Evolutionary conservation across 257 asterid genomes (phyloP).

Genomic region (Perilla frutescens): DNA sequence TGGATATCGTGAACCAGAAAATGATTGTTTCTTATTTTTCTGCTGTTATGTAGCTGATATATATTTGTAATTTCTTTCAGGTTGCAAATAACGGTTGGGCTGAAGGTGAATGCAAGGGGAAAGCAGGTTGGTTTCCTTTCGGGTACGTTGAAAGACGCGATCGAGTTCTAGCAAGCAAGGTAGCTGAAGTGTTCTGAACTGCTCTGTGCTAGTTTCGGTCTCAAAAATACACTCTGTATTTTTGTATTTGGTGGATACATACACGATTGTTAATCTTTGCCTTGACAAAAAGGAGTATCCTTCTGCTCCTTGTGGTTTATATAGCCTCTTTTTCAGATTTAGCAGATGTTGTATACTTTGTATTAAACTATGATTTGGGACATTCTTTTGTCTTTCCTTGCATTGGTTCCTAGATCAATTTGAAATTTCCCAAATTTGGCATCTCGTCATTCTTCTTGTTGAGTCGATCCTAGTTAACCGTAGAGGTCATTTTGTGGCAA

Average conservation of each 20-base stretch:
- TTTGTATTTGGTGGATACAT: conserved; percentile 29
- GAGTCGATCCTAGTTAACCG: not conserved
- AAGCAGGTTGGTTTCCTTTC: conserved; percentile 98
- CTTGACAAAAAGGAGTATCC: conserved; percentile 28
- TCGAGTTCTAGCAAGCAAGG: conserved; percentile 96
- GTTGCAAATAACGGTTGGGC: conserved; percentile 98
- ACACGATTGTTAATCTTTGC: not conserved
- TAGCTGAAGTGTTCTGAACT: conserved; percentile 75
- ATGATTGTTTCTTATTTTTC: not conserved
- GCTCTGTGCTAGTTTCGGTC: conserved; percentile 15
- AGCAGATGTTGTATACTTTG: conserved; percentile 14
- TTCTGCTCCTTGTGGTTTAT: conserved; percentile 21
- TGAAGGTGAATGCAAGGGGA: conserved; percentile 98
- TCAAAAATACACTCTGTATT: not conserved
- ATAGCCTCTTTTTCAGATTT: conserved; percentile 25
- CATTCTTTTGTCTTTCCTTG: not conserved
- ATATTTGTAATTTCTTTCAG: conserved; percentile 46
- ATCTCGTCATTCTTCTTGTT: not conserved
- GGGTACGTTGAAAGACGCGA: conserved; percentile 87
- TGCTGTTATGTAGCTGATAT: conserved; percentile 8
- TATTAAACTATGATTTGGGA: not conserved
- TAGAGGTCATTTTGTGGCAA: not conserved
- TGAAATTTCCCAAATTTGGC: not conserved
- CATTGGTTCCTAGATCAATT: not conserved
- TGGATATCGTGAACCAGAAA: not conserved